Evolutionary conservation across 495 filamentous ascomycete species (phyloP).

Genomic region (Pseudotulostoma volvatum): DNA sequence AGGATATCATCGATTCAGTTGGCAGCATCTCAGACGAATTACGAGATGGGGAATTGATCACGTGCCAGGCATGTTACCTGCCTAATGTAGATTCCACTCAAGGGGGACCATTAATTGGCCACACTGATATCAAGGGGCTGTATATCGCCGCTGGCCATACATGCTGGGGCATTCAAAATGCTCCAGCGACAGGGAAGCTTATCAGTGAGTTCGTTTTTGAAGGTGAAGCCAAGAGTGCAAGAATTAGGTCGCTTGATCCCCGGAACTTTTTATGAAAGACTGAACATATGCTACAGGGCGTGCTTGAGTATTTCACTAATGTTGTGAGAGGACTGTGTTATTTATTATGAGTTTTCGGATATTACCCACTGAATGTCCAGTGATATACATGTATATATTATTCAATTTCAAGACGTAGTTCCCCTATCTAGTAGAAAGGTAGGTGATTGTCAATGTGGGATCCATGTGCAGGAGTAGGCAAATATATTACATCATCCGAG

Average conservation of each 20-base stretch:
- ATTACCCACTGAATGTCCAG: no score
- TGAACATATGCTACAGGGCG: no score
- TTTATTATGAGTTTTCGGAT: no score
- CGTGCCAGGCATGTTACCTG: constrained; percentile 84
- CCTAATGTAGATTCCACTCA: constrained; percentile 52
- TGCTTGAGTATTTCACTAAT: no score
- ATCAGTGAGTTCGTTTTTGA: constrained; percentile 80
- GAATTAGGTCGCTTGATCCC: constrained; percentile 54
- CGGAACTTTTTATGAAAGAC: constrained; percentile 34
- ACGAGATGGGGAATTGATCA: constrained; percentile 57
- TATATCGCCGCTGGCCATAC: constrained; percentile 84
- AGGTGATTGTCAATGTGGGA: no score
- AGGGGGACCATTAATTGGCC: constrained; percentile 61
- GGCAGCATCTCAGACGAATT: constrained; percentile 60
- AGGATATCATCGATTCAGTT: constrained; percentile 77
- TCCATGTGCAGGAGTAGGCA: no score
- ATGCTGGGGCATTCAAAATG: constrained; percentile 98
- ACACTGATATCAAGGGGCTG: constrained; percentile 57
- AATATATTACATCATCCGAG: no score
- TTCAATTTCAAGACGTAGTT: no score
- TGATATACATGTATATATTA: no score
- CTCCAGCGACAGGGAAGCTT: constrained; percentile 73
- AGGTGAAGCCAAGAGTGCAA: constrained; percentile 59
- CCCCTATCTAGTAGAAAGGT: no score
- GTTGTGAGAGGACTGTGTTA: no score